phyloP scores from a whole-genome alignment of 805 yeast species.

The Metschnikowia koreensis region DNA sequence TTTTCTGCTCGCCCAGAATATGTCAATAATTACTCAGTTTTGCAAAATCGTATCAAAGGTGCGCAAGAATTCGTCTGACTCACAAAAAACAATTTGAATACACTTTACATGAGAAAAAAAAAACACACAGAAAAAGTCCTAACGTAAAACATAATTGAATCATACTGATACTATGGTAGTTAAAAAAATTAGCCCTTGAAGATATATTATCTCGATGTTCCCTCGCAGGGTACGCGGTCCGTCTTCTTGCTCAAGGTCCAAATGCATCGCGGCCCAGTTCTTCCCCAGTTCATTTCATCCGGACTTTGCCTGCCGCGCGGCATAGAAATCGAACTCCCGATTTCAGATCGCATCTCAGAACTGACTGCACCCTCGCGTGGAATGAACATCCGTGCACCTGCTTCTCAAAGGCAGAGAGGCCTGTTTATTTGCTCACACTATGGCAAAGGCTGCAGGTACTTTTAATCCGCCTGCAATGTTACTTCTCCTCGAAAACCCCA shows the following conservation, averaged over 20 bases:
- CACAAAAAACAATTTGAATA: too few species aligned
- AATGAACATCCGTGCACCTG: constrained; percentile 8
- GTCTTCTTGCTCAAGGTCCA: not conserved
- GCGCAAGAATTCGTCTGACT: too few species aligned
- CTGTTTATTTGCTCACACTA: constrained; percentile 12
- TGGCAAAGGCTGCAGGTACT: constrained; percentile 1
- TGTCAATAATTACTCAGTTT: not conserved
- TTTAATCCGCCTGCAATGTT: constrained; percentile 4
- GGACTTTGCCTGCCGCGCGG: not conserved
- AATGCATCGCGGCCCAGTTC: not conserved
- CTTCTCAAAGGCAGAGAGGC: not conserved
- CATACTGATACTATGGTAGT: too few species aligned
- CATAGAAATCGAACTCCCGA: constrained; percentile 2
- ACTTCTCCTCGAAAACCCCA: not conserved
- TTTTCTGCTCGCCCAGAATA: not conserved
- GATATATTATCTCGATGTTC: too few species aligned
- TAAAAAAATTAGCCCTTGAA: too few species aligned
- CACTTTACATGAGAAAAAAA: too few species aligned
- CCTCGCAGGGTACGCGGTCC: not conserved
- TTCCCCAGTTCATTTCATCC: not conserved
- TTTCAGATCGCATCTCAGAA: constrained; percentile 11
- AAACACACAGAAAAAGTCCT: too few species aligned
- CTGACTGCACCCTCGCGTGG: not conserved
- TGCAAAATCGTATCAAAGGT: too few species aligned
- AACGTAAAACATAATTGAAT: too few species aligned